phyloP scores from a whole-genome alignment of 129 eudicot genomes.

The Artemisia annua region DNA sequence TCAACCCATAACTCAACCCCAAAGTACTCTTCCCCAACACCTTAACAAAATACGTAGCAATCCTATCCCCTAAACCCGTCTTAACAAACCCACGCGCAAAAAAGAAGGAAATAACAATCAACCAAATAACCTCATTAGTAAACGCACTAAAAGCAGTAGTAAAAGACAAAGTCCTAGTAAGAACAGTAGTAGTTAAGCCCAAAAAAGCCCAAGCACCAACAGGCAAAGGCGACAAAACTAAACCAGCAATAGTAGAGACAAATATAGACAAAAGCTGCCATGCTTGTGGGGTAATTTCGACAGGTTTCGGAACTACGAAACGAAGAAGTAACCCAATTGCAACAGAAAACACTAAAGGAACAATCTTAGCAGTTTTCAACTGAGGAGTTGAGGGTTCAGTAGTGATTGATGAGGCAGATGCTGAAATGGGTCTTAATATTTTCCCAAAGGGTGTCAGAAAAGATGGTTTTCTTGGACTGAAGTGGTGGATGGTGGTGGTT shows the following conservation, averaged over 20 bases:
- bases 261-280: conserved; percentile 82
- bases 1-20: conserved; percentile 87
- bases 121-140: conserved; percentile 90
- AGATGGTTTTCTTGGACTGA: conserved; percentile 8
- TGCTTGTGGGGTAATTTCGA: conserved; percentile 73
- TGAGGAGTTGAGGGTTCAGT: conserved; percentile 33
- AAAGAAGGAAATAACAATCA: conserved; percentile 82
- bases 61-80: conserved; percentile 83
- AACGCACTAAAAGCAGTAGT: conserved; percentile 67
- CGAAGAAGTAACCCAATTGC: conserved; percentile 58
- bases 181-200: conserved; percentile 57
- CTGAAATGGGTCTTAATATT: conserved; percentile 35
- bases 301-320: conserved; percentile 61
- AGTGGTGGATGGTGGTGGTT: conserved; percentile 22
- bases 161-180: conserved; percentile 63
- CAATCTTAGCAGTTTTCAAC: conserved; percentile 51
- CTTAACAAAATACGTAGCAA: conserved; percentile 85
- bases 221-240: conserved; percentile 78
- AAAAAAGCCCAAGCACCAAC: conserved; percentile 91
- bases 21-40: conserved; percentile 87
- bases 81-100: conserved; percentile 85
- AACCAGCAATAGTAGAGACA: conserved; percentile 77
- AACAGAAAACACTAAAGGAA: conserved; percentile 55
- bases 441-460: conserved; percentile 26
- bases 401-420: conserved; percentile 20